Evolutionary conservation across 1,139 yeast genomes (phyloP).

Genomic region (Schwanniomyces etchellsii): DNA sequence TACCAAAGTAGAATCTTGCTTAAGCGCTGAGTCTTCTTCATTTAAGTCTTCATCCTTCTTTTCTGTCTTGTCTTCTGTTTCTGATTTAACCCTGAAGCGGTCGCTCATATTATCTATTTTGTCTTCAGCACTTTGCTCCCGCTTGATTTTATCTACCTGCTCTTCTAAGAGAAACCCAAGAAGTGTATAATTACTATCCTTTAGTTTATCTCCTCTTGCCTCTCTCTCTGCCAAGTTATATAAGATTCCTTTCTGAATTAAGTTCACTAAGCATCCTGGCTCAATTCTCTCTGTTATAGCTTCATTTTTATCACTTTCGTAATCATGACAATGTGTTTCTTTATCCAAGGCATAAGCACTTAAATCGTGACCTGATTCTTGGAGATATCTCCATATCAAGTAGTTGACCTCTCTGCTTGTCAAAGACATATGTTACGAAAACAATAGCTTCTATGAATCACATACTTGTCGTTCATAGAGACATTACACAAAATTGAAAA

Average conservation of each 20-base stretch:
- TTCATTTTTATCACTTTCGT: conserved; percentile 45
- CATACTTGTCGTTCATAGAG: too few species aligned
- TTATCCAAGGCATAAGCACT: conserved; percentile 80
- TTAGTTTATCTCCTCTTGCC: conserved; percentile 7
- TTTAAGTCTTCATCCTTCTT: conserved; percentile 3
- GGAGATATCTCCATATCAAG: conserved; percentile 87
- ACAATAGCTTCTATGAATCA: neutral
- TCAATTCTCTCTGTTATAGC: conserved; percentile 43
- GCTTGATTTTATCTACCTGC: conserved; percentile 9
- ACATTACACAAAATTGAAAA: conserved; percentile 1
- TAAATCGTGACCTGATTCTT: conserved; percentile 78
- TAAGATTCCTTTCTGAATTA: conserved; percentile 82
- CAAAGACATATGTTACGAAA: conserved; percentile 52
- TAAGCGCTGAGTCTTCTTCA: conserved; percentile 1
- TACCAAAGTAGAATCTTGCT: conserved; percentile 2
- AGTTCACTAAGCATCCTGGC: conserved; percentile 71
- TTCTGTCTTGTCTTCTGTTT: conserved; percentile 8
- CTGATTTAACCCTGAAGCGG: conserved; percentile 14
- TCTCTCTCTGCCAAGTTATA: conserved; percentile 42
- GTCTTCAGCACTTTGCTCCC: conserved; percentile 6
- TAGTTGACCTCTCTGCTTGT: conserved; percentile 85
- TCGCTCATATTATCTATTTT: conserved; percentile 2
- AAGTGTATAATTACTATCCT: conserved; percentile 17
- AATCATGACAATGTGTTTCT: conserved; percentile 57
- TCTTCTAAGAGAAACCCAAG: conserved; percentile 26